phyloP scores from a whole-genome alignment of 2,329 filamentous ascomycete species.

The Sphaerulina vaccinii region DNA sequence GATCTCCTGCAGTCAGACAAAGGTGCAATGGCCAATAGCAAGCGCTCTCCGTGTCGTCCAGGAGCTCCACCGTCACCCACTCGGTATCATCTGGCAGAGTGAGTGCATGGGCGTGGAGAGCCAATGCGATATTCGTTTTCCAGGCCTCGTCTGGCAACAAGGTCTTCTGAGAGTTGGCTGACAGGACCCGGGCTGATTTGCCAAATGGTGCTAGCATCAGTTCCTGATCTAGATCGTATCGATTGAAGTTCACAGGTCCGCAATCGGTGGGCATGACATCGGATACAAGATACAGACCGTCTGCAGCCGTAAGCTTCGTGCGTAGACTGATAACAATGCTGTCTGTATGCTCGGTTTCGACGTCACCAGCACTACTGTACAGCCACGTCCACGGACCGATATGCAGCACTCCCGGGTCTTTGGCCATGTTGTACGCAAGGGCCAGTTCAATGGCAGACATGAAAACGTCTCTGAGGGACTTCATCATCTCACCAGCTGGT shows the following conservation, averaged over 20 bases:
- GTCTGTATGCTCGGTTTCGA: conserved; percentile 1
- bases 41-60: conserved; percentile 3
- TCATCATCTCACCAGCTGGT: background rate
- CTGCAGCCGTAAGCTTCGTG: conserved; percentile 15
- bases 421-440: conserved; percentile 21
- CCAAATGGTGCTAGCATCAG: conserved; percentile 22
- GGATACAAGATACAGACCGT: conserved; percentile 20
- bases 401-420: conserved; percentile 12
- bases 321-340: conserved; percentile 19
- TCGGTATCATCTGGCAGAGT: conserved; percentile 13
- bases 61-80: conserved; percentile 18
- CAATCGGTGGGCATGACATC: conserved; percentile 12
- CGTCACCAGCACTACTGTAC: conserved; percentile 2
- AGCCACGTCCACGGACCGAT: conserved; percentile 28
- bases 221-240: background rate
- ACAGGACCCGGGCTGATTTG: conserved; percentile 8
- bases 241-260: conserved; percentile 3
- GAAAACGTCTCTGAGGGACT: conserved; percentile 23
- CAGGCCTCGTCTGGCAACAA: conserved; percentile 11
- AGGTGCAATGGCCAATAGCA: conserved; percentile 30
- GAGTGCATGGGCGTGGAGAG: conserved; percentile 19
- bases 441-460: conserved; percentile 27
- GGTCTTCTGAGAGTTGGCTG: background rate
- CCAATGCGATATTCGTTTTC: conserved; percentile 12
- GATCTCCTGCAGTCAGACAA: conserved; percentile 20